Evolutionary conservation across 2,329 filamentous ascomycete species (phyloP), one percentile per base, ranked within the genome.

Genomic region (Domatiomyces globalis): DNA sequence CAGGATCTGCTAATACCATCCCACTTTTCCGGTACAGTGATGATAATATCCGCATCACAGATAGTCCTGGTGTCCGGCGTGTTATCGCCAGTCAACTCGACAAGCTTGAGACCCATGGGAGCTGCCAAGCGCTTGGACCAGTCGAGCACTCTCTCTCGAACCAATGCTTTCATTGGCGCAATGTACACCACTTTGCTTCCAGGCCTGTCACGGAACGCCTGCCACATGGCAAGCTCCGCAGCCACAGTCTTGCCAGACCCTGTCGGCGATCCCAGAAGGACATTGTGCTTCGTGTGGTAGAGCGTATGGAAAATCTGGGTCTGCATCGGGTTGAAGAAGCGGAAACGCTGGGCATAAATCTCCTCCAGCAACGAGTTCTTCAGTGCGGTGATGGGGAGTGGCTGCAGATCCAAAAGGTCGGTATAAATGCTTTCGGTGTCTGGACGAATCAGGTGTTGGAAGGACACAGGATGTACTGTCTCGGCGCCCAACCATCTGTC

Each of bases 11-110:
- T 95, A 60, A 98, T 96, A 78, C 94, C 94, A 65, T 98, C 94
- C 92, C 92, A 98, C 66, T 98, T 98, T 70, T 98, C 92, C n/a
- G 92, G 94, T 0, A 94, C 98, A 0, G 92, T 98, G 62, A 98
- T 88, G 61, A 98, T 98, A 56, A 98, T 87, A 65, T 98, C 92
- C 2, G 92, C 92, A 64, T 96, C 85, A 60, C 89, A 81, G 61
- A 98, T 98, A 0, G 90, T 95, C 48, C 87, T 78, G 0, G 92
- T 98, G 64, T 98, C 92, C 0, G 94, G 94, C 0, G 94, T 98
- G 63, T 96, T 98, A 71, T 98, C 92, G 73, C 85, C 89, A 10
- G 94, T 98, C 71, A 98, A 73, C 69, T 98, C 92, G 15, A 98
- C 92, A 18, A 98, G 73, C 67, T 87, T 94, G 56, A 96, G 67